Evolutionary conservation across 805 yeast genomes (phyloP).

Genomic region (Suhomyces faveliae): DNA sequence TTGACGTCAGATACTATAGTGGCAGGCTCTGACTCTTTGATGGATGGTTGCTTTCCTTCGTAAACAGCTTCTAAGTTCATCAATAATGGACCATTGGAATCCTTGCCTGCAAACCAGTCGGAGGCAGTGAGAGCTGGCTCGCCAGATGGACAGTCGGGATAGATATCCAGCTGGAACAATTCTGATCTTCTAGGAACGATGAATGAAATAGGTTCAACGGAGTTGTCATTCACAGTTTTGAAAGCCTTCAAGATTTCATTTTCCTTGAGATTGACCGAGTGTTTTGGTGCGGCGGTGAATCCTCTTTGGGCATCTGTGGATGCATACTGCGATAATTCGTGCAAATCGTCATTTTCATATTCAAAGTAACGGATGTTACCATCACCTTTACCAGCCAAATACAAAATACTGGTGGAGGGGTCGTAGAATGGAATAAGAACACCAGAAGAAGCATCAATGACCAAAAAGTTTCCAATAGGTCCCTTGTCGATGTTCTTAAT

Average conservation of each 20-base stretch:
- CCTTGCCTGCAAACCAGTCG: constrained; percentile 79
- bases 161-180: constrained; percentile 87
- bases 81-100: constrained; percentile 78
- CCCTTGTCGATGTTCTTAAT: constrained; percentile 70
- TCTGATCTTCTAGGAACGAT: constrained; percentile 93
- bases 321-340: constrained; percentile 82
- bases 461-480: constrained; percentile 84
- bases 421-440: constrained; percentile 90
- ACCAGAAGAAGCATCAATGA: constrained; percentile 89
- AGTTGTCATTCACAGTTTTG: constrained; percentile 83
- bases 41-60: constrained; percentile 66
- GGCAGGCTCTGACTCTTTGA: constrained; percentile 40
- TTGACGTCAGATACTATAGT: constrained; percentile 26
- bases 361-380: constrained; percentile 95
- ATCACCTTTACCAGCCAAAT: constrained; percentile 96
- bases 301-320: constrained; percentile 96
- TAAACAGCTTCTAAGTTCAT: constrained; percentile 72
- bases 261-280: constrained; percentile 71
- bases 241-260: constrained; percentile 81
- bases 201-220: constrained; percentile 89
- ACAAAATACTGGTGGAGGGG: constrained; percentile 72
- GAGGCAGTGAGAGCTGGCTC: constrained; percentile 75
- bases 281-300: constrained; percentile 84
- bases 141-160: constrained; percentile 84
- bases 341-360: constrained; percentile 78